Evolutionary conservation across 2,329 filamentous ascomycete species (phyloP).

Genomic region (Fusarium haematococcum): DNA sequence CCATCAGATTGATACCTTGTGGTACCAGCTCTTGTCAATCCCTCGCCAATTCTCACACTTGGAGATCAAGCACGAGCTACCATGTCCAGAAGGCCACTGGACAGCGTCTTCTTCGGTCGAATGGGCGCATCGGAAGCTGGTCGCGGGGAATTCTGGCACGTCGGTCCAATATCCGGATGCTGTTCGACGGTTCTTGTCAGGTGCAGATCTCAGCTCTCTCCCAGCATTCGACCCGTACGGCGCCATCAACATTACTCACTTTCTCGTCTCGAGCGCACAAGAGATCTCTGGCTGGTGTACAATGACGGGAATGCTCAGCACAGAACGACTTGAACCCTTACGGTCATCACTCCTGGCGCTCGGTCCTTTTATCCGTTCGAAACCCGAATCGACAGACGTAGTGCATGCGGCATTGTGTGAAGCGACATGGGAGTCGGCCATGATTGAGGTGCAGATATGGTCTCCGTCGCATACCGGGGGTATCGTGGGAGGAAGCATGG

Average conservation of each 20-base stretch:
- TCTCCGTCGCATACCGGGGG: conserved; percentile 54
- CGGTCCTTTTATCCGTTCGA: conserved; percentile 13
- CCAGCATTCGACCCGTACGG: conserved; percentile 55
- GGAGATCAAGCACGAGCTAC: conserved; percentile 58
- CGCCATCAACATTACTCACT: conserved; percentile 56
- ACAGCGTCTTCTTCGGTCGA: conserved; percentile 50
- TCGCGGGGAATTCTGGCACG: conserved; percentile 9
- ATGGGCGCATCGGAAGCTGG: conserved; percentile 49
- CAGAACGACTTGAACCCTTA: conserved; percentile 52
- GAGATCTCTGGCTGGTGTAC: conserved; percentile 57
- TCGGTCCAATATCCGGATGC: conserved; percentile 17
- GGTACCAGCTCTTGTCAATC: conserved; percentile 57
- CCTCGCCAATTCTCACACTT: conserved; percentile 53
- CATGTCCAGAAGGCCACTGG: conserved; percentile 54
- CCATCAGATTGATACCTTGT: conserved; percentile 57
- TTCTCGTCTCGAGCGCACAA: conserved; percentile 55
- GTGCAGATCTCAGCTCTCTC: conserved; percentile 42
- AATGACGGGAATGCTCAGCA: conserved; percentile 55
- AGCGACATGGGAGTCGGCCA: conserved; percentile 56
- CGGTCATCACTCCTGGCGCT: conserved; percentile 51
- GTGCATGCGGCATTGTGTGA: conserved; percentile 41
- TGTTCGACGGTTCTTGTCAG: conserved; percentile 48
- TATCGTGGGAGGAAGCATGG: conserved; percentile 52
- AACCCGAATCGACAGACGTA: conserved; percentile 15
- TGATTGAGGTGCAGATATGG: conserved; percentile 57